A percentile compares a stretch with the other conserved stretches of the same genome.
phyloP scores from a whole-genome alignment of 768 basidiomycete genomes.

The Aureoboletus auriporus region DNA sequence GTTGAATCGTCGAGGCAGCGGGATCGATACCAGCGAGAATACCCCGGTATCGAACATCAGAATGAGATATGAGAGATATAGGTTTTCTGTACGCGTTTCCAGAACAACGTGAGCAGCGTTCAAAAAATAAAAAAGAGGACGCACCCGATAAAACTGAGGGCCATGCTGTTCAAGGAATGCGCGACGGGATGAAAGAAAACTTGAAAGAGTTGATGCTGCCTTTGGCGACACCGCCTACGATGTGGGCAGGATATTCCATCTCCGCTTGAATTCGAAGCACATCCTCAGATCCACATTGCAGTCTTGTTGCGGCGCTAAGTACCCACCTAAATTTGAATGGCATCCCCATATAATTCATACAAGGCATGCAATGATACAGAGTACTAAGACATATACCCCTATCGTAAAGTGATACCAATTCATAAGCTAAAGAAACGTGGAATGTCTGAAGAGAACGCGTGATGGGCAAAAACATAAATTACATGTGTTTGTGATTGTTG shows the following conservation, averaged over 20 bases:
- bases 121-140: conserved; percentile 10
- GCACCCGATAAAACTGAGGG: conserved; percentile 74
- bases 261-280: conserved; percentile 25
- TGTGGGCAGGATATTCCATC: conserved; percentile 15
- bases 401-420: no score
- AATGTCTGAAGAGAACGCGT: not conserved
- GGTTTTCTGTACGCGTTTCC: conserved; percentile 56
- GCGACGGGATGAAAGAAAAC: conserved; percentile 16
- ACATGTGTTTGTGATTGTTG: conserved; percentile 9
- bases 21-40: conserved; percentile 87
- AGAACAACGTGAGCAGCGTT: not conserved
- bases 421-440: no score
- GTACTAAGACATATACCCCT: not conserved
- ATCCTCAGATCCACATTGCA: no score
- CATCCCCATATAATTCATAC: not conserved
- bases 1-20: conserved; percentile 78
- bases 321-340: no score
- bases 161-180: conserved; percentile 41
- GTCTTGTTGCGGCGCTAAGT: no score
- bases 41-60: conserved; percentile 87
- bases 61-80: conserved; percentile 87
- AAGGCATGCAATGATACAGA: conserved; percentile 5
- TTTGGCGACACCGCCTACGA: conserved; percentile 11
- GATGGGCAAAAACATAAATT: conserved; percentile 7
- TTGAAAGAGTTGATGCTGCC: conserved; percentile 7